Evolutionary conservation across 345 rosid species (phyloP).

Genomic region (Eucalyptus leucophloia): DNA sequence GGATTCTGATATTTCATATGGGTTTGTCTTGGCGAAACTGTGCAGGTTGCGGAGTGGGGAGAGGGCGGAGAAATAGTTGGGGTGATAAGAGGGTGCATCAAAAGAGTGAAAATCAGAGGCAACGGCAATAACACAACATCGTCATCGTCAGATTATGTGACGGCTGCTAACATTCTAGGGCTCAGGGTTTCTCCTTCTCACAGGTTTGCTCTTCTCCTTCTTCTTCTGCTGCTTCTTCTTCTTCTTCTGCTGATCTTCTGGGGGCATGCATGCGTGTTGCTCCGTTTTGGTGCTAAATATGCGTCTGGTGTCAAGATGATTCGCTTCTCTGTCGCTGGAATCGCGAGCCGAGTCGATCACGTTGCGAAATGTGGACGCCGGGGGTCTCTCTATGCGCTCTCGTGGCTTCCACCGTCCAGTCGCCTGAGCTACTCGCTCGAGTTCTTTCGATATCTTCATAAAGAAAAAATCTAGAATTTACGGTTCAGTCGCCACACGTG

Average conservation of each 20-base stretch:
- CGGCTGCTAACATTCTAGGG: slow-evolving; percentile 53
- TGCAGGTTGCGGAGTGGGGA: slow-evolving; percentile 63
- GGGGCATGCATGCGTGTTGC: background rate
- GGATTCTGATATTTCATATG: background rate
- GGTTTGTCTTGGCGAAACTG: background rate
- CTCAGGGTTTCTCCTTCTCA: slow-evolving; percentile 59
- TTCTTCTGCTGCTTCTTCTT: background rate
- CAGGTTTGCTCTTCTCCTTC: slow-evolving; percentile 12
- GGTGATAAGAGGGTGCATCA: slow-evolving; percentile 56
- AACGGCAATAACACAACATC: background rate
- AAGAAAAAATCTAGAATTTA: background rate
- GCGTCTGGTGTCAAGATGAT: background rate
- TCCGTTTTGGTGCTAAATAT: background rate
- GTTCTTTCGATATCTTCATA: background rate
- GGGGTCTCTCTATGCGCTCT: background rate
- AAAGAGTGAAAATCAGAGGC: slow-evolving; percentile 39
- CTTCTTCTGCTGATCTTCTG: background rate
- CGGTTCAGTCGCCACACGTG: background rate
- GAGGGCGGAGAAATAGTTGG: slow-evolving; percentile 42
- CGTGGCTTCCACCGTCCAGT: background rate
- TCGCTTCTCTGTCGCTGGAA: background rate
- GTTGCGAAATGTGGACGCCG: background rate
- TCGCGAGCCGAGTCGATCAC: background rate
- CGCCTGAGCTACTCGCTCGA: background rate
- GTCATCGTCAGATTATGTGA: slow-evolving; percentile 10